These are phyloP conservation scores for Spatholobus suberectus DNA, from an alignment of 306 rosid species.

Conservation along the genomic window DNA sequence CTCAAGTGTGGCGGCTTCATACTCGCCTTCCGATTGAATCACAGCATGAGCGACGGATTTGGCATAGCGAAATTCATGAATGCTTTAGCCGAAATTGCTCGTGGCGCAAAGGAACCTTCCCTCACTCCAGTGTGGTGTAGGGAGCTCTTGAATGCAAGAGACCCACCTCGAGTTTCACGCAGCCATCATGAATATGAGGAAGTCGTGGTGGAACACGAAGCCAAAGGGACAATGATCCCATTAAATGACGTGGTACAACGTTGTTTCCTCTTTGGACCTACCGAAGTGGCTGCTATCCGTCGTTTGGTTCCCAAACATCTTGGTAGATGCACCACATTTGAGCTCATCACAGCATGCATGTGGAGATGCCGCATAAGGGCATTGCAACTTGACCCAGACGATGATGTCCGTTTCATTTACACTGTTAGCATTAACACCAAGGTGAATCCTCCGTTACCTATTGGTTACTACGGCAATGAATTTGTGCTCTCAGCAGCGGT, in stretches of 20 bases:
- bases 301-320: constrained; percentile 16
- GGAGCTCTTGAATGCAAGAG: constrained; percentile 37
- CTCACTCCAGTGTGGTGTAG: constrained; percentile 36
- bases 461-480: constrained; percentile 43
- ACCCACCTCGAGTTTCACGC: constrained; percentile 24
- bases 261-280: constrained; percentile 36
- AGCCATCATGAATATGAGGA: constrained; percentile 36
- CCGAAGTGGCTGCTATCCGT: background rate
- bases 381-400: constrained; percentile 10
- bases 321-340: constrained; percentile 29
- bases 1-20: constrained; percentile 42
- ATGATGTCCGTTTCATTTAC: constrained; percentile 22
- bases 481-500: background rate
- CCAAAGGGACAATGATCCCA: background rate
- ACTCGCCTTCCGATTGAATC: background rate
- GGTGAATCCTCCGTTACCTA: background rate
- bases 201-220: background rate
- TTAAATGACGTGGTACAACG: background rate
- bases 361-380: constrained; percentile 43
- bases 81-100: constrained; percentile 22
- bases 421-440: background rate
- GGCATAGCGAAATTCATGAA: constrained; percentile 32
- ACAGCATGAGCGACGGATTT: constrained; percentile 12
- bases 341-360: constrained; percentile 32
- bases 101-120: constrained; percentile 28